Evolutionary conservation across 208 protist genomes (phyloP), one percentile per base, ranked within the genome.

Genomic region (Perkinsela sp.): DNA sequence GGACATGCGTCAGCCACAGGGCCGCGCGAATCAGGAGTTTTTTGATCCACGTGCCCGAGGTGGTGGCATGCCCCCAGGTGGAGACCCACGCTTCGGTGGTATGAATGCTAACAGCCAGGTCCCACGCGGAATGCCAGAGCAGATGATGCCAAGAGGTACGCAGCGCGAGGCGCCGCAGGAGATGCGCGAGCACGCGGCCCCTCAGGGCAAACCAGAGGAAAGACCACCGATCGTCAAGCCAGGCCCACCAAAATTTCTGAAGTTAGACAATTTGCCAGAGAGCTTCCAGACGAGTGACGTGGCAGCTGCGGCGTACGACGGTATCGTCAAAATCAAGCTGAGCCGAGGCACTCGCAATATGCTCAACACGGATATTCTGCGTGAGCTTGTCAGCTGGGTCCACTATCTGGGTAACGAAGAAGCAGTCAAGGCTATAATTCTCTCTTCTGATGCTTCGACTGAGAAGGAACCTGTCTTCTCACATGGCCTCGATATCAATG

Each of bases 301-400:
- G 40, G 40, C 40, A n/a, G 40, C 77, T 0, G 79, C 77, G 32
- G 80, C 80, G 6, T 1, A 30, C 22, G 78, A 77, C 71, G 83
- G 83, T 70, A 75, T 88, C 32, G 77, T 76, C 22, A 75, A 72
- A 48, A 69, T 88, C 68, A 71, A 80, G 71, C 70, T 88, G 68
- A 72, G 73, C 16, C 78, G 80, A 31, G 69, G 73, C 1, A 80
- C 83, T 6, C 79, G 84, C 32, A 88, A 88, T 77, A 82, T 79
- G 31, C 73, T 88, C 31, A 83, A 75, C 75, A 73, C 84, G 28
- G 83, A 85, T 71, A 68, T 85, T 31, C 73, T 88, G 69, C 76
- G 82, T 70, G 83, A 88, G 75, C 66, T 88, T 40, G 85, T 85
- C 73, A 78, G 82, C 72, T 88, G 83, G 83, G 75, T 88, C 75